phyloP scores from a whole-genome alignment of 306 rosid species.

The Trichosanthes truncata region DNA sequence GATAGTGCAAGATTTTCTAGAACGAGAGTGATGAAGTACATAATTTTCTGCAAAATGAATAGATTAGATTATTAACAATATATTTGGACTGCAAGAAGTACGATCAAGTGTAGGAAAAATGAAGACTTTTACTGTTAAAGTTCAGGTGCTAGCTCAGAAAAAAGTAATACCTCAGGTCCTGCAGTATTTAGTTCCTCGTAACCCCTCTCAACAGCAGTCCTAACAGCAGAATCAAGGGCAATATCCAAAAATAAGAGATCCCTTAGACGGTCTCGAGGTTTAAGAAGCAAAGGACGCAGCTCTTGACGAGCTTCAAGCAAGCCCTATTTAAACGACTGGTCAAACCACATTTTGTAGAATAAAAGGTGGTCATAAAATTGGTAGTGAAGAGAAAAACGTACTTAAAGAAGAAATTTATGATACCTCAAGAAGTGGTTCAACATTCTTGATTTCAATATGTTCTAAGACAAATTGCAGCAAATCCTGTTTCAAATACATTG shows the following conservation, averaged over 20 bases:
- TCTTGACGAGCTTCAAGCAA: constrained; percentile 93
- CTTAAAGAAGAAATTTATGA: constrained; percentile 17
- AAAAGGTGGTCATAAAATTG: neutral
- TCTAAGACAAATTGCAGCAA: constrained; percentile 61
- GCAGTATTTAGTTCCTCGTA: constrained; percentile 73
- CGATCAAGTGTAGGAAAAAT: neutral
- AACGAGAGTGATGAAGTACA: constrained; percentile 61
- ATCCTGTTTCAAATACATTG: constrained; percentile 33
- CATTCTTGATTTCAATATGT: constrained; percentile 65
- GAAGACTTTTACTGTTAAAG: neutral
- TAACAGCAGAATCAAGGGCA: constrained; percentile 92
- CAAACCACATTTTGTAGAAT: neutral
- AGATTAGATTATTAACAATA: constrained; percentile 26
- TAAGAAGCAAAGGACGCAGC: constrained; percentile 57
- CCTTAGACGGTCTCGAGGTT: constrained; percentile 68
- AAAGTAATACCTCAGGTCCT: constrained; percentile 60
- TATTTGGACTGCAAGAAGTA: neutral
- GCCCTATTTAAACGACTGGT: constrained; percentile 33
- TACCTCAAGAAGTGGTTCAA: constrained; percentile 81
- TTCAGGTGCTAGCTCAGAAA: constrained; percentile 6
- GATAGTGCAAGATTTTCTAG: constrained; percentile 90
- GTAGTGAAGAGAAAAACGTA: neutral
- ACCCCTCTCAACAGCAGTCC: constrained; percentile 91
- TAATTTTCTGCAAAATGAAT: constrained; percentile 66
- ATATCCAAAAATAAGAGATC: constrained; percentile 92